Percentiles rank a stretch among this genome's conserved stretches.
Evolutionary conservation across 768 basidiomycete species (phyloP).

Genomic region (Russula brevipes): DNA sequence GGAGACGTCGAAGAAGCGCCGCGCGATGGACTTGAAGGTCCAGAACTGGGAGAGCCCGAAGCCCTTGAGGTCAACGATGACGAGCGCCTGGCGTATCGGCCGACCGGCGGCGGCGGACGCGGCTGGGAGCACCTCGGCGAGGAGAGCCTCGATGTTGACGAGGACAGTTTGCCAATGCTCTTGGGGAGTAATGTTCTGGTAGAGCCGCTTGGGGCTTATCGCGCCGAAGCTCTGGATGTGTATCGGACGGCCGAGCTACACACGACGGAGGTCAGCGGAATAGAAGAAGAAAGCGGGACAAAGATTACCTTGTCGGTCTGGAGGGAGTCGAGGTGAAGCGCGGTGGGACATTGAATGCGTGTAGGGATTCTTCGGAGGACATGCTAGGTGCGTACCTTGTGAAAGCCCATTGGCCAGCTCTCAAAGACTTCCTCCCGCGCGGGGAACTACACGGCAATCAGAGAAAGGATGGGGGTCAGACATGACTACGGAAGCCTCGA

Average conservation of each 20-base stretch:
- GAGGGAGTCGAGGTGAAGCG: background rate
- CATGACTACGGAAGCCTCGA: background rate
- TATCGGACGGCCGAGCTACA: slow-evolving; percentile 62
- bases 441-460: slow-evolving; percentile 46
- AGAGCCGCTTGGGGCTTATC: slow-evolving; percentile 53
- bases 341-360: background rate
- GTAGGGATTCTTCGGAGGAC: background rate
- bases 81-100: slow-evolving; percentile 47
- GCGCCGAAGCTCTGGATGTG: slow-evolving; percentile 62
- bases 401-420: slow-evolving; percentile 75
- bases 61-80: slow-evolving; percentile 66
- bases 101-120: slow-evolving; percentile 51
- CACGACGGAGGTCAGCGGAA: background rate
- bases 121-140: slow-evolving; percentile 63
- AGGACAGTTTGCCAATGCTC: slow-evolving; percentile 50
- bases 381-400: slow-evolving; percentile 46
- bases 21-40: slow-evolving; percentile 64
- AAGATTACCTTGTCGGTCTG: slow-evolving; percentile 61
- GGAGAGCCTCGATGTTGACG: slow-evolving; percentile 59
- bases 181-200: slow-evolving; percentile 53
- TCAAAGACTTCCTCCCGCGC: slow-evolving; percentile 65
- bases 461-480: slow-evolving; percentile 3
- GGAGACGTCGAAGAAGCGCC: slow-evolving; percentile 63
- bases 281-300: background rate
- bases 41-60: slow-evolving; percentile 69